Evolutionary conservation across 139 green algal species (phyloP), one percentile per base, ranked within the genome.

Genomic region (Chlamydomonas sp.): DNA sequence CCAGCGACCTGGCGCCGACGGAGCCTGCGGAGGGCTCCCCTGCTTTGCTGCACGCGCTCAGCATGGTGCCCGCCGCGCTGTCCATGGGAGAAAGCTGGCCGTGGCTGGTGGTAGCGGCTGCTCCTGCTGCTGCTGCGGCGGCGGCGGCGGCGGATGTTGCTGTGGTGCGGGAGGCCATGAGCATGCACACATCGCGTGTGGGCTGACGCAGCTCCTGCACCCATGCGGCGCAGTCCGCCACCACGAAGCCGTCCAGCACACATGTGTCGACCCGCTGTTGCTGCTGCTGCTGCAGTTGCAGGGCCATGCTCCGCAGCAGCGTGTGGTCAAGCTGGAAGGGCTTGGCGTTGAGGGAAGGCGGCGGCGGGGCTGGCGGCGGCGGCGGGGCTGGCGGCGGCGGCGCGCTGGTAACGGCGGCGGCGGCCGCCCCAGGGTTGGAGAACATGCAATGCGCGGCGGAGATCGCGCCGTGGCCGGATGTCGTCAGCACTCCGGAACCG

Each of bases 131-230:
- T 9, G 62, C 62, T 62, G 63, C 20, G 14, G n/a, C 63, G 31
- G 0, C 9, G 78, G n/a, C 78, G 63, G 20, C 16, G 60, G 14
- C 68, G n/a, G 15, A 5, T 12, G 68, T 74, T 12, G 68, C 12
- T 12, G 68, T 7, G 68, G 14, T 31, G 72, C 69, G 17, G 14
- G 31, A 14, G 60, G 62, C 63, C 63, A 83, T 72, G 7, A 83
- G 63, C 62, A 83, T 60, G 63, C 49, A 83, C 63, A 83, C 63
- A 63, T 83, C 78, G 3, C 78, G 62, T 2, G 63, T 71, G 5
- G 78, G 78, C 78, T 83, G 78, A 2, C 78, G 78, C 31, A 83
- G 63, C n/a, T 83, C 78, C 5, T 60, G 18, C 20, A 83, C 62
- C 18, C n/a, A 61, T 1, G 63, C 63, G 0, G 78, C 78, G 5